These are phyloP conservation scores for Dactylellina cionopaga DNA, from an alignment of 2,329 filamentous ascomycete genomes.

Conservation along the genomic window DNA sequence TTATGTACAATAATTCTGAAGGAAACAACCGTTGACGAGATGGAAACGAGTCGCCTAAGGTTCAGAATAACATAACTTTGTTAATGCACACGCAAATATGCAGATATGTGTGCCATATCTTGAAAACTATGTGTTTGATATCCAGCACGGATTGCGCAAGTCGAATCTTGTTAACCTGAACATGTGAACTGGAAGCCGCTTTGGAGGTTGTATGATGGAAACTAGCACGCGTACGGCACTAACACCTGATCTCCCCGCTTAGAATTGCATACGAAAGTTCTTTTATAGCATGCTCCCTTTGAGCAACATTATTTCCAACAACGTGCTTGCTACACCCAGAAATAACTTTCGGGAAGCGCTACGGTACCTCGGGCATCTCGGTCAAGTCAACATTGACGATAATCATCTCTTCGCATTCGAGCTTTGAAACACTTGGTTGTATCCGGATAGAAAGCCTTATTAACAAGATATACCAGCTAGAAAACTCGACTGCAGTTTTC, in stretches of 20 bases:
- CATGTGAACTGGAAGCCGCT: too few relatives aligned
- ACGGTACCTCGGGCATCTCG: not conserved
- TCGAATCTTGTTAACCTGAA: too few relatives aligned
- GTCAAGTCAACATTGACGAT: not conserved
- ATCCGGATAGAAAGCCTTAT: not conserved
- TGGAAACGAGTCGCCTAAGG: too few relatives aligned
- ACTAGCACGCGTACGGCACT: not conserved
- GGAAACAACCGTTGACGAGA: too few relatives aligned
- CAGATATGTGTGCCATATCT: too few relatives aligned
- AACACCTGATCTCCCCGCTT: conserved; percentile 14
- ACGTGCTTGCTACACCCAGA: not conserved
- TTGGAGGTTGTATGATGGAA: too few relatives aligned
- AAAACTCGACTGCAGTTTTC: conserved; percentile 17
- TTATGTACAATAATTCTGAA: too few relatives aligned
- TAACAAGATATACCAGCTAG: conserved; percentile 12
- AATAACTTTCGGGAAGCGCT: not conserved
- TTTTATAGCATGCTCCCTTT: conserved; percentile 15
- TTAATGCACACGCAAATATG: too few relatives aligned
- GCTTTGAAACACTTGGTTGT: not conserved
- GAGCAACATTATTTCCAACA: conserved; percentile 2
- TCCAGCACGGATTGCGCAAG: too few relatives aligned
- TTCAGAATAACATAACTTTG: too few relatives aligned
- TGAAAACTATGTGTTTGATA: too few relatives aligned
- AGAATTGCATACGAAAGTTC: conserved; percentile 6
- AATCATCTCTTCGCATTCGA: not conserved